A percentile compares a stretch with the other conserved stretches of the same genome.
These are phyloP conservation scores for Hypoxylon subgilvum DNA, from an alignment of 495 filamentous ascomycete genomes.

Conservation along the genomic window DNA sequence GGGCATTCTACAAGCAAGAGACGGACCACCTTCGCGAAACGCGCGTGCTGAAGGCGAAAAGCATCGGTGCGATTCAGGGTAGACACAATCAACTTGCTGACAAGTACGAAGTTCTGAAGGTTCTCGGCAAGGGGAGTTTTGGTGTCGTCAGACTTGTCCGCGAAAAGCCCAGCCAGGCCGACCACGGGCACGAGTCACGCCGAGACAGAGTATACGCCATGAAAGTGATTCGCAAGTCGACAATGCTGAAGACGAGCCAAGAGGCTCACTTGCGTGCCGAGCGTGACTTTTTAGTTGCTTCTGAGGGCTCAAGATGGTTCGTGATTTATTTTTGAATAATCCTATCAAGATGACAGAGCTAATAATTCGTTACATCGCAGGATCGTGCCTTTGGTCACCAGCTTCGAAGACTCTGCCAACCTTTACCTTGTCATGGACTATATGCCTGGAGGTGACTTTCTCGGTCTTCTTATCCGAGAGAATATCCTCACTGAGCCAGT, in stretches of 20 bases:
- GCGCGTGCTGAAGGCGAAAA: constrained; percentile 69
- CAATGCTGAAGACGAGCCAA: constrained; percentile 87
- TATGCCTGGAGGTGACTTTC: constrained; percentile 93
- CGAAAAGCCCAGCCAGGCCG: constrained; percentile 55
- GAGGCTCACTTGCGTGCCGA: constrained; percentile 92
- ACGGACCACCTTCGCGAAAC: constrained; percentile 76
- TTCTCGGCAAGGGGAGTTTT: constrained; percentile 96
- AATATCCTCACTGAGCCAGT: constrained; percentile 77
- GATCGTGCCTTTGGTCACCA: constrained; percentile 84
- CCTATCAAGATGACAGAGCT: neutral
- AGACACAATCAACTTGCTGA: constrained; percentile 41
- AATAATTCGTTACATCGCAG: constrained; percentile 33
- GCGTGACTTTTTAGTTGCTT: constrained; percentile 86
- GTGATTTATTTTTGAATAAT: constrained; percentile 8
- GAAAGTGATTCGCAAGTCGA: constrained; percentile 93
- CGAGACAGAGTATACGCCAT: constrained; percentile 74
- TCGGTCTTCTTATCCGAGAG: constrained; percentile 82
- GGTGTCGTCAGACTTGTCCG: constrained; percentile 86
- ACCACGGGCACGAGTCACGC: constrained; percentile 2
- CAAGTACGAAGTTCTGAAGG: constrained; percentile 78
- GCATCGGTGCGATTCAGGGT: constrained; percentile 44
- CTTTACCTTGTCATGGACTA: constrained; percentile 97
- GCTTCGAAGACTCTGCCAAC: constrained; percentile 83
- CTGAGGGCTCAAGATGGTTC: constrained; percentile 78
- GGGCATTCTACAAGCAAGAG: constrained; percentile 69